Evolutionary conservation across 306 rosid species (phyloP), one percentile per base, ranked within the genome.

Genomic region (Benincasa hispida): DNA sequence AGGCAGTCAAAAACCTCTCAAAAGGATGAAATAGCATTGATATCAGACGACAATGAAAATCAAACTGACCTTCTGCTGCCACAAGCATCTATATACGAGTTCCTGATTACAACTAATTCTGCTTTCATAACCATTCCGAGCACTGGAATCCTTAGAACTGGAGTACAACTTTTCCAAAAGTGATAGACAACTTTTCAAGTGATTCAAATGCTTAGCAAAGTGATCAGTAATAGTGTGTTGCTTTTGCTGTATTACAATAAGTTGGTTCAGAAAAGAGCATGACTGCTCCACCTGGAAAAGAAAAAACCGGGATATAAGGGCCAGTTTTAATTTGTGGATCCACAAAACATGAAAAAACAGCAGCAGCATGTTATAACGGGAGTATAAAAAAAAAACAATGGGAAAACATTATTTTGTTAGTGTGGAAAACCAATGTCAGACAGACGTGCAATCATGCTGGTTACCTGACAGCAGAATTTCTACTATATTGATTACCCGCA

Each of bases 1-100:
- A 55, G 25, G 19, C 13, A 48, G 45, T 59, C 51, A 42, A 74
- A 77, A 45, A 62, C 15, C 53, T 48, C 65, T 21, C 14, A 72
- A 63, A 76, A 67, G 8, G 79, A 60, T n/a, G 37, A 66, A 77
- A 62, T 74, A 78, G 58, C 15, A 47, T 78, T 39, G 55, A 63
- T 15, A 10, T 37, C 37, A 74, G 9, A 22, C 53, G 9, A 22
- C 53, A n/a, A 73, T 48, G 58, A 47, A 70, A 15, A 27, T 17
- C 69, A 24, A 65, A 76, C 69, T 74, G 81, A 84, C 96, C 86
- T 94, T 94, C 57, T 94, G 98, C 79, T 90, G 94, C 98, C 96
- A 94, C 93, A 91, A 77, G 90, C 90, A 94, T 72, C 80, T 84
- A 66, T 82, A 83, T 65, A 83, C 84, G 78, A 85, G 74, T 63